These are phyloP conservation scores for Didymella keratinophila DNA, from an alignment of 2,329 filamentous ascomycete species.

Conservation along the genomic window DNA sequence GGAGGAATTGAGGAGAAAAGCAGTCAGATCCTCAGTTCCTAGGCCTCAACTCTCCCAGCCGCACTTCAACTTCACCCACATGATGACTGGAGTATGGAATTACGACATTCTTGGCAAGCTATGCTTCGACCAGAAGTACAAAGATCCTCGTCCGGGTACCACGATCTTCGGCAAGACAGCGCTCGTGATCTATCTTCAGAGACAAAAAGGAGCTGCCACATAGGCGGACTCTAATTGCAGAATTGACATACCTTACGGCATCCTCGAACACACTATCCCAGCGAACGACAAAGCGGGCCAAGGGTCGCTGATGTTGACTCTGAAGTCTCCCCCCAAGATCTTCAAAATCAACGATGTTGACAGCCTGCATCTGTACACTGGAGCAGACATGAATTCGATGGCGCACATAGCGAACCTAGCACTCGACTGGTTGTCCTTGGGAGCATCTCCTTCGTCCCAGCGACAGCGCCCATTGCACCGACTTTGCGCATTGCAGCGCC, in stretches of 20 bases:
- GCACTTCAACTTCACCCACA: constrained; percentile 39
- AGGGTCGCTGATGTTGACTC: constrained; percentile 47
- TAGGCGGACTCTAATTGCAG: constrained; percentile 37
- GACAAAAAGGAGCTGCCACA: background rate
- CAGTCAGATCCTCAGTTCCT: constrained; percentile 5
- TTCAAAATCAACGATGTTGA: constrained; percentile 36
- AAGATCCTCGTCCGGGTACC: constrained; percentile 52
- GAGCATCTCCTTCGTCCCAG: background rate
- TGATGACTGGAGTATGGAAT: constrained; percentile 53
- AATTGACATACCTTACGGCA: constrained; percentile 55
- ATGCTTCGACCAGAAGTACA: constrained; percentile 54
- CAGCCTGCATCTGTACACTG: constrained; percentile 32
- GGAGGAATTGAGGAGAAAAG: constrained; percentile 26
- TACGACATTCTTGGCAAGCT: constrained; percentile 44
- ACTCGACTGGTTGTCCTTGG: constrained; percentile 16
- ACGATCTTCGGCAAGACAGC: constrained; percentile 49
- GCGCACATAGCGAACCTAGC: constrained; percentile 7
- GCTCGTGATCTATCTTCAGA: constrained; percentile 33
- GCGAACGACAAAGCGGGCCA: constrained; percentile 31
- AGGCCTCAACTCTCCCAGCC: constrained; percentile 24
- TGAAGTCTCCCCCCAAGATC: constrained; percentile 52
- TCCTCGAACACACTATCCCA: constrained; percentile 49
- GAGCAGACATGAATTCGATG: constrained; percentile 9
- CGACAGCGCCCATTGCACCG: constrained; percentile 32
- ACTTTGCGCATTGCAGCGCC: constrained; percentile 47